Conservation (phyloP, 495 filamentous ascomycete species). For the Aspergillus wentii region DNA sequence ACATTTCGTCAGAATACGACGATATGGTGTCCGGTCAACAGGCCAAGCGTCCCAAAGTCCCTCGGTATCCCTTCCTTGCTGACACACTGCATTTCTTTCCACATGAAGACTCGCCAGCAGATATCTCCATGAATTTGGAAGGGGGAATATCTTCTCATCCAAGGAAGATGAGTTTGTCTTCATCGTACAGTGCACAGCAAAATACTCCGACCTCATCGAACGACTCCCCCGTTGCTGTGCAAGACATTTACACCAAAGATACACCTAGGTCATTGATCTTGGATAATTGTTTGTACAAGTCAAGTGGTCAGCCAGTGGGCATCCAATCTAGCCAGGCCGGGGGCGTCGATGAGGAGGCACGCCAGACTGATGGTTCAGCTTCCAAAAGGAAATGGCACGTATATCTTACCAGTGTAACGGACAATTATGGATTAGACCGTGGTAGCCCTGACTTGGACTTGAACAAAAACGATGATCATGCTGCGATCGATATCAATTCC, state of each 20-base stretch:
- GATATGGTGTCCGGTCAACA: slow-evolving; percentile 2
- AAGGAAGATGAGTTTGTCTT: slow-evolving; percentile 1
- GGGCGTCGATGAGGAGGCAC: slow-evolving; percentile 5
- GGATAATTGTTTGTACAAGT: too few relatives aligned
- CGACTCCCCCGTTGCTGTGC: not conserved
- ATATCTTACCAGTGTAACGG: slow-evolving; percentile 37
- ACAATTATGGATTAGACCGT: slow-evolving; percentile 61
- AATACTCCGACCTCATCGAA: not conserved
- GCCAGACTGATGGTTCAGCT: slow-evolving; percentile 8
- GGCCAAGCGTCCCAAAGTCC: not conserved
- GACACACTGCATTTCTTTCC: too few relatives aligned
- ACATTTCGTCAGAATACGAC: slow-evolving; percentile 3
- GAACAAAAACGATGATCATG: slow-evolving; percentile 64
- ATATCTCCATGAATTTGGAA: slow-evolving; percentile 9
- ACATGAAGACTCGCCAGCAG: too few relatives aligned
- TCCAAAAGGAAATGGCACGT: slow-evolving; percentile 35
- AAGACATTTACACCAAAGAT: slow-evolving; percentile 8
- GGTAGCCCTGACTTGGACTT: slow-evolving; percentile 65
- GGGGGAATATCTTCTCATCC: slow-evolving; percentile 8
- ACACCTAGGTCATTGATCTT: too few relatives aligned
- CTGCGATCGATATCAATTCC: slow-evolving; percentile 42
- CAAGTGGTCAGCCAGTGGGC: too few relatives aligned
- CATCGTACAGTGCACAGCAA: not conserved
- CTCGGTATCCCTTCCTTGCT: slow-evolving; percentile 16
- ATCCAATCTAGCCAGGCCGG: not conserved